Conservation (phyloP, 306 rosid species). For the Rosa rugosa region DNA sequence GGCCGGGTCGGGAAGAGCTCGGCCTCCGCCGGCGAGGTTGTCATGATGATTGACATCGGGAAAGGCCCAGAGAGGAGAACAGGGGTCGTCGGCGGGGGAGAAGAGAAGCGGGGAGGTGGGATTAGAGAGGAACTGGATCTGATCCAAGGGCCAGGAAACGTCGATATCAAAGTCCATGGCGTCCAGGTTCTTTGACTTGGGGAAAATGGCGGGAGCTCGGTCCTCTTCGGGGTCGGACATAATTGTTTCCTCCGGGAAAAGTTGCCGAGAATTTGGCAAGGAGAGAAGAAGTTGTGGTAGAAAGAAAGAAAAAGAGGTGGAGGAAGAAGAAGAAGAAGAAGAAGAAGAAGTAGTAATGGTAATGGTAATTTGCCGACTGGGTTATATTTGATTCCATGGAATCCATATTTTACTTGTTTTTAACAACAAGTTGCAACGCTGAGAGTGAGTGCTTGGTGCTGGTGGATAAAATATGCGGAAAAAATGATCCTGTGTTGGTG, state of each 20-base stretch:
- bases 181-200: conserved; percentile 33
- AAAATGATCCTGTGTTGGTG: conserved; percentile 3
- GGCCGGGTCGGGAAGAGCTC: conserved; percentile 45
- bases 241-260: not conserved
- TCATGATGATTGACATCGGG: conserved; percentile 29
- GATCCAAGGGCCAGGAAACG: conserved; percentile 69
- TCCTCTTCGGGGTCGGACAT: conserved; percentile 67
- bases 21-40: conserved; percentile 19
- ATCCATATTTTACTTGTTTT: conserved; percentile 18
- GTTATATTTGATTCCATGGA: conserved; percentile 18
- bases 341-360: not conserved
- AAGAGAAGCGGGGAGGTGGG: conserved; percentile 62
- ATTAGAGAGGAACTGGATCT: conserved; percentile 49
- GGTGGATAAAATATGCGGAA: conserved; percentile 13
- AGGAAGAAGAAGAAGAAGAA: not conserved
- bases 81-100: conserved; percentile 53
- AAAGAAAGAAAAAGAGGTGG: not conserved
- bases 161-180: conserved; percentile 78
- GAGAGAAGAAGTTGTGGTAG: not conserved
- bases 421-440: conserved; percentile 22
- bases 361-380: not conserved
- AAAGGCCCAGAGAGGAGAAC: conserved; percentile 70
- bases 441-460: not conserved
- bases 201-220: conserved; percentile 26
- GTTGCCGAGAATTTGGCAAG: not conserved